A percentile compares a stretch with the other conserved stretches of the same genome.
phyloP scores from a whole-genome alignment of 1,284 basidiomycete species.

The Papiliotrema terrestris region DNA sequence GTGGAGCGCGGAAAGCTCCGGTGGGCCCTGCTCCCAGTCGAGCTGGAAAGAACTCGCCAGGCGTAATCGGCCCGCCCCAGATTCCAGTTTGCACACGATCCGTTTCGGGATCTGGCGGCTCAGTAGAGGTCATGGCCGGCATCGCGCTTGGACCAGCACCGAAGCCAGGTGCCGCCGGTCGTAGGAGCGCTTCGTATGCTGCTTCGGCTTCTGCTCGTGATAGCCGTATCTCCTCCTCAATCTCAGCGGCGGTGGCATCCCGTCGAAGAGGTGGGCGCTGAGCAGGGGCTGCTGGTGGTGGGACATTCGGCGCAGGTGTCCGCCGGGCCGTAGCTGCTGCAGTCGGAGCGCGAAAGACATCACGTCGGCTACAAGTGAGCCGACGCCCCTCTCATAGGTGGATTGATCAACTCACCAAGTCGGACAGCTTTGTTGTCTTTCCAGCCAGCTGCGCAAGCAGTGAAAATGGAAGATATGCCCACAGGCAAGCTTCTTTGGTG shows the following conservation, averaged over 20 bases:
- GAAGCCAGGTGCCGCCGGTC: neutral
- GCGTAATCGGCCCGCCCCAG: conserved; percentile 42
- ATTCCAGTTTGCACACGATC: conserved; percentile 36
- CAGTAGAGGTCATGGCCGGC: too few relatives aligned
- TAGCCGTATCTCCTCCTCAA: neutral
- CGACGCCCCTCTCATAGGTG: too few relatives aligned
- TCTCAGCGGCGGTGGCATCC: neutral
- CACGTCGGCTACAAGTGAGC: conserved; percentile 62
- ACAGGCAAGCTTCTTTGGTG: conserved; percentile 92
- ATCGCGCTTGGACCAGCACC: neutral
- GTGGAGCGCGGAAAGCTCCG: neutral
- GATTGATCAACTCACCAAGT: conserved; percentile 68
- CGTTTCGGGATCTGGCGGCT: conserved; percentile 5
- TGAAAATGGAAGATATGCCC: conserved; percentile 98
- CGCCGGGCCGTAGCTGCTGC: conserved; percentile 30
- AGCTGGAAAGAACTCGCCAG: conserved; percentile 34
- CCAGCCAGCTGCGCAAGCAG: conserved; percentile 94
- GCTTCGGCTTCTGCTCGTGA: neutral
- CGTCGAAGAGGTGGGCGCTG: neutral
- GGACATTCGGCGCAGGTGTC: conserved; percentile 4
- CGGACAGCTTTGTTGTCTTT: conserved; percentile 86
- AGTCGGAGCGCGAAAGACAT: conserved; percentile 57
- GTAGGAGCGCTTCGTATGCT: too few relatives aligned
- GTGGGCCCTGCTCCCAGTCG: conserved; percentile 34
- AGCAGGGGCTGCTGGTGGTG: conserved; percentile 27